Percentiles rank a stretch among this genome's conserved stretches.
These are phyloP conservation scores for Wakefieldia striispora DNA, from an alignment of 768 basidiomycete species.

Conservation along the genomic window DNA sequence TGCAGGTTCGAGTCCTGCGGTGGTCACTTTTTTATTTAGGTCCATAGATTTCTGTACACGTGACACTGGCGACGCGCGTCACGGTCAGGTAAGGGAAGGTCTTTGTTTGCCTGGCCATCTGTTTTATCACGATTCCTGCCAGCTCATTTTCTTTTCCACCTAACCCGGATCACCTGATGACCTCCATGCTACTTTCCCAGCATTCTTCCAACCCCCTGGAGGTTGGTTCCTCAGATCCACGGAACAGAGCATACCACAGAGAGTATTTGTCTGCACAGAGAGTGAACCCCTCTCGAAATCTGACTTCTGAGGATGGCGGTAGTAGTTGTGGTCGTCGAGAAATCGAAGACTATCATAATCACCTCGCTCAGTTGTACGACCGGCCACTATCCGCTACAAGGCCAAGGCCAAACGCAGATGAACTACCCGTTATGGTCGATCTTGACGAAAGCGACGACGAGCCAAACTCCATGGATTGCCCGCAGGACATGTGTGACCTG, in stretches of 20 bases:
- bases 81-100: too few species aligned
- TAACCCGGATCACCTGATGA: conserved; percentile 25
- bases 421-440: conserved; percentile 37
- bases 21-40: conserved; percentile 57
- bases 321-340: conserved; percentile 38
- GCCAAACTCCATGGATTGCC: conserved; percentile 35
- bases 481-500: conserved; percentile 36
- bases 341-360: conserved; percentile 48
- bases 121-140: too few species aligned
- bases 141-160: neutral
- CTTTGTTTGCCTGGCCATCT: too few species aligned
- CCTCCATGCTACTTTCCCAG: conserved; percentile 50
- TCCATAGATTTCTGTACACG: conserved; percentile 12
- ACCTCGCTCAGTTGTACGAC: conserved; percentile 46
- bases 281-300: conserved; percentile 27
- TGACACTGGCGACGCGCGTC: conserved; percentile 14
- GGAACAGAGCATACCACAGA: conserved; percentile 45
- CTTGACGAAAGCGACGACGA: conserved; percentile 47
- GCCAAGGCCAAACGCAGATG: conserved; percentile 20
- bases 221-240: conserved; percentile 57
- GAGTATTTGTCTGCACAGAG: conserved; percentile 37
- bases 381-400: conserved; percentile 20
- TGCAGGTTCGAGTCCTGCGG: conserved; percentile 97
- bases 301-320: conserved; percentile 54
- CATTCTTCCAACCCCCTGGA: conserved; percentile 78